Base-by-base conservation (phyloP, 2,329 filamentous ascomycete species). In the Fonsecaea erecta region DNA sequence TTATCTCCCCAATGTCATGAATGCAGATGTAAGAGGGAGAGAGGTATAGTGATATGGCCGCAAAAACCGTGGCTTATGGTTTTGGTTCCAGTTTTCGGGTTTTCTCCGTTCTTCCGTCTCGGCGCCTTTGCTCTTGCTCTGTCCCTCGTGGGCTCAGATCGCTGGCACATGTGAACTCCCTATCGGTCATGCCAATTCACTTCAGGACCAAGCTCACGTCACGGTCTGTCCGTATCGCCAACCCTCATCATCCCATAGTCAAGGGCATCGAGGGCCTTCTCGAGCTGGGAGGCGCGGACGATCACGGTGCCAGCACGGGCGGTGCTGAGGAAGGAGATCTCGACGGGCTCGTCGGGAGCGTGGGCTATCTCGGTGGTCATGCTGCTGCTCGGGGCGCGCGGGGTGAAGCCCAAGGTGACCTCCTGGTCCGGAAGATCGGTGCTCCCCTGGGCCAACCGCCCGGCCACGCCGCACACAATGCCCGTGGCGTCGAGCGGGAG, bases 381-480 rank as follows among this genome's bases (percentile, higher is more conserved):
- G n/a, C n/a, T 9, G 40, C 35, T 14, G 35, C 35, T 16, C 9
- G 30, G 30, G 30, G 4, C 30, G 30, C 4, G 30, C 30, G 30
- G 30, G 30, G 4, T 32, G 30, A 32, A 32, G 40, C 40, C 18
- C n/a, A 48, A 24, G 24, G 1, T 11, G 43, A 48, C 18, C 18
- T 24, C 18, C 1, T 14, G 18, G n/a, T 48, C 43, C 2, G 43
- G 21, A 14, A 32, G 75, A 71, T 80, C 80, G 61, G 82, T 78
- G 76, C 92, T 88, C 52, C 91, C 90, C 56, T 90, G 87, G 0
- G 93, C 90, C 30, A 98, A 82, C 61, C 88, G 85, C 28, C 93
- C 92, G 0, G 94, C 93, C 1, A 99, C 92, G 30, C 95, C 94
- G 71, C 93, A 97, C 2, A 99, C 92, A 64, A 99, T 97, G 24